Evolutionary conservation across 441 rosid species (phyloP).

Genomic region (Jatropha multifida): DNA sequence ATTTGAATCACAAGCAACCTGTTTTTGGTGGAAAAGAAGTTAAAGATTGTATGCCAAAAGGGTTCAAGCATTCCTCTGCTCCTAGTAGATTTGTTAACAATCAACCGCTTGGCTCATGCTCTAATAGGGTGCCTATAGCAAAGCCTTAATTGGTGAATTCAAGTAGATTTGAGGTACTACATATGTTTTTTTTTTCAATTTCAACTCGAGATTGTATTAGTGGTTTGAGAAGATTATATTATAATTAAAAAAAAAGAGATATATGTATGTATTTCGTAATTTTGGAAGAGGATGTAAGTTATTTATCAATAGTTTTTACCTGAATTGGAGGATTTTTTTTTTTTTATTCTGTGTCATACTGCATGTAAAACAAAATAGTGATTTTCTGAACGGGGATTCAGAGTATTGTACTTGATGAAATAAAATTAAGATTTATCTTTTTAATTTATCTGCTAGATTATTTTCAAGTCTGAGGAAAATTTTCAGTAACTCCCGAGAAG

Average conservation of each 20-base stretch:
- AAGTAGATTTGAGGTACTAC: not conserved
- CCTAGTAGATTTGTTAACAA: constrained; percentile 81
- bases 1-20: constrained; percentile 19
- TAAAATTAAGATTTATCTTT: too few relatives aligned
- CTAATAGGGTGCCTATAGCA: not conserved
- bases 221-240: not conserved
- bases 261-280: constrained; percentile 5
- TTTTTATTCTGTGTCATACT: too few relatives aligned
- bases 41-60: constrained; percentile 77
- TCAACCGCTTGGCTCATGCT: constrained; percentile 52
- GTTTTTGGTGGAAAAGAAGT: constrained; percentile 43
- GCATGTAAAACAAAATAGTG: too few relatives aligned
- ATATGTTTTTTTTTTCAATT: not conserved
- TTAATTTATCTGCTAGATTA: too few relatives aligned
- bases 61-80: constrained; percentile 61
- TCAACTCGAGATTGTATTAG: not conserved
- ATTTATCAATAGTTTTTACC: not conserved
- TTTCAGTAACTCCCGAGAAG: too few relatives aligned
- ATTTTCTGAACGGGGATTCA: too few relatives aligned
- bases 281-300: constrained; percentile 1
- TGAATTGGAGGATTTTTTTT: not conserved
- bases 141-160: not conserved
- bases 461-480: too few relatives aligned
- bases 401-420: too few relatives aligned
- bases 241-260: not conserved